Evolutionary conservation across 305 asterid species (phyloP), one percentile per base, ranked within the genome.

Genomic region (Fraxinus xanthoxyloides): DNA sequence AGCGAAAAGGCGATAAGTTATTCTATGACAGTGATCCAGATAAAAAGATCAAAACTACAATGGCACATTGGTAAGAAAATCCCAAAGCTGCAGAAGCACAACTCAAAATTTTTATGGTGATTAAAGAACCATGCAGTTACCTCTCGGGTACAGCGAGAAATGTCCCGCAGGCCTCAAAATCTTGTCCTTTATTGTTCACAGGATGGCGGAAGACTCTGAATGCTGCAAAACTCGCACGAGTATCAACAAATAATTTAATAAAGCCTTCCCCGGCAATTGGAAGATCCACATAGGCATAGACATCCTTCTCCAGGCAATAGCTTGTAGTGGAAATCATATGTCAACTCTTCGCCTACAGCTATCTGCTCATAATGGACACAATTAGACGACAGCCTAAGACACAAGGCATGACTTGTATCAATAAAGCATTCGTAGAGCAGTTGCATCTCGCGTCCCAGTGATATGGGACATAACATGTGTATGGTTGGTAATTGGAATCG

Each of bases 201-300:
- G 21, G 28, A 63, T 0, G 36, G 21, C 12, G 24, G 31, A 30
- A 61, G 67, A 56, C 77, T 70, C n/a, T 69, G 72, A 28, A 46
- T 28, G 54, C 75, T 7, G 75, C 36, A 26, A 63, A 28, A 31
- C 38, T 17, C 4, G 23, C 30, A 34, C 0, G 56, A 74, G 32
- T 6, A 74, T 36, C 19, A 9, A 69, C 4, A 26, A 24, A 54
- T 7, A 75, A 77, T 21, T 88, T 54, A 94, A 82, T 84, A 89
- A 56, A 96, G 97, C 82, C 97, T 90, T 79, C 99, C 99, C 87
- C 94, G 90, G 91, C 99, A 97, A 85, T 81, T 91, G 30, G 98
- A 87, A 86, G 97, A 87, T 77, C 98, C 97, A 84, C 99, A 94
- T 3, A 93, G 90, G 82, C 99, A 94, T 30, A 88, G 88, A 77